Evolutionary conservation across 2,329 filamentous ascomycete species (phyloP), one percentile per base, ranked within the genome.

Genomic region (Pestalotiopsis sp.): DNA sequence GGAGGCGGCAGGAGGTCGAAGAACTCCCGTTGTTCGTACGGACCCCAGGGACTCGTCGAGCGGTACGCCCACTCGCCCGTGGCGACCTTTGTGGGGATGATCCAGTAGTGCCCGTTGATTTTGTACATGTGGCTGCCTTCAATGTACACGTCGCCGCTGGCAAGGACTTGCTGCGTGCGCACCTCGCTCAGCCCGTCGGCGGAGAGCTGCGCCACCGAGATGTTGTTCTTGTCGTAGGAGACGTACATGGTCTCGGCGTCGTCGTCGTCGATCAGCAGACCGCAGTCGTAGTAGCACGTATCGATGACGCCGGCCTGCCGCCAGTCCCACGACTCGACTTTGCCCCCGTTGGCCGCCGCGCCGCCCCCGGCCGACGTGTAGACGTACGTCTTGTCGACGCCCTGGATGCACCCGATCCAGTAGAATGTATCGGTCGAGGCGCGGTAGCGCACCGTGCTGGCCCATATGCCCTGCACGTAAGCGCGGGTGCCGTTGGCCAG

Each of bases 201-300:
- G 17, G 82, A 82, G 2, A 90, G 79, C 72, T 88, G 81, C 1
- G 87, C 84, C 1, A 90, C 82, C 9, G 71, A 78, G 65, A 90
- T 82, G 2, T 84, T 79, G 0, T 76, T 82, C 61, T 80, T 83
- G 4, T 86, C 87, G 71, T 88, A 88, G 0, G 82, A 85, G 0
- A 90, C 83, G 65, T 89, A 90, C 81, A 89, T 86, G 0, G 82
- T 86, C 68, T 89, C 87, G 39, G 89, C 82, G 27, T 89, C 87
- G 39, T 89, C 82, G 27, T 88, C 85, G 64, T 90, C 87, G 41
- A 90, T 82, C n/a, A 90, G 74, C 0, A 90, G 75, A 0, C 88
- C 87, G 20, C 79, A 82, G 74, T 90, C 88, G 71, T 90, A 90
- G 72, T 87, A 88, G 75, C 87, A 90, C 1, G 74, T 80, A 0